phyloP scores from a whole-genome alignment of 306 rosid genomes.

The Fragaria ananassa region DNA sequence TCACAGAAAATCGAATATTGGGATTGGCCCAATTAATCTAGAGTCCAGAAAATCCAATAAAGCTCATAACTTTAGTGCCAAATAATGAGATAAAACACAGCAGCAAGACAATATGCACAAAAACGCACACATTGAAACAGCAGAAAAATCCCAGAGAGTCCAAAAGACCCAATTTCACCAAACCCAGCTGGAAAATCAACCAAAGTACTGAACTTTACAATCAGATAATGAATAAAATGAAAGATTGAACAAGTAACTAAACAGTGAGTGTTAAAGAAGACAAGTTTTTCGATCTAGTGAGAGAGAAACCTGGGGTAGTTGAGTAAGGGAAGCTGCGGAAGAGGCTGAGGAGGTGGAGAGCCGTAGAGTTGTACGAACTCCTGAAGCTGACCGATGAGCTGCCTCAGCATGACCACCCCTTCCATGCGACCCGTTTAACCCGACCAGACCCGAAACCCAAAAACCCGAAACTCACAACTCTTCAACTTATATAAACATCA shows the following conservation, averaged over 20 bases:
- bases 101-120: not conserved
- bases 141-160: not conserved
- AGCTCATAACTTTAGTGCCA: not conserved
- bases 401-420: slow-evolving; percentile 79
- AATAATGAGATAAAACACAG: not conserved
- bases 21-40: not conserved
- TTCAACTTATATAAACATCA: not conserved
- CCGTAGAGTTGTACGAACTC: slow-evolving; percentile 49
- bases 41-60: not conserved
- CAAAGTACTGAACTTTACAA: not conserved
- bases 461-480: not conserved
- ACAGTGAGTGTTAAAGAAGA: not conserved
- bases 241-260: not conserved
- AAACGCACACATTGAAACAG: not conserved
- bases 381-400: slow-evolving; percentile 81
- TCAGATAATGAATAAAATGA: not conserved
- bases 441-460: not conserved
- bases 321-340: slow-evolving; percentile 30
- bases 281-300: slow-evolving; percentile 26
- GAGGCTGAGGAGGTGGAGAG: slow-evolving; percentile 30
- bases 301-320: slow-evolving; percentile 43
- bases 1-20: not conserved
- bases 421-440: slow-evolving; percentile 40
- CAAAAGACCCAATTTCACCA: not conserved
- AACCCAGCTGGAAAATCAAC: not conserved